Conservation (phyloP, 495 filamentous ascomycete genomes). For the Hypoxylon rickii region DNA sequence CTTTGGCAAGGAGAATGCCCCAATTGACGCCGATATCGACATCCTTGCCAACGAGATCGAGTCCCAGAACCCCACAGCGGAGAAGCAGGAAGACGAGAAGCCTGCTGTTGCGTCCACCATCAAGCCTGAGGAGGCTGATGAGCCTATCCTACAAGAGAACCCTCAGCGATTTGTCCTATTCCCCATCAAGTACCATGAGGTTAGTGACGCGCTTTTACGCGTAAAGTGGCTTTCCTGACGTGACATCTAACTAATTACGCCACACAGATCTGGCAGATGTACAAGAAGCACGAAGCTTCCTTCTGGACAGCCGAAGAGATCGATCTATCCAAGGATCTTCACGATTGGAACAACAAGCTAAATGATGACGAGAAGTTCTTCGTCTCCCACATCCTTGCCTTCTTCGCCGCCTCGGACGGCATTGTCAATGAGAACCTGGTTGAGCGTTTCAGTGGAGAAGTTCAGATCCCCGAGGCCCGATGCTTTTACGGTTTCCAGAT, state of each 20-base stretch:
- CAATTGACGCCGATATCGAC: constrained; percentile 60
- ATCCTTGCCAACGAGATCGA: constrained; percentile 60
- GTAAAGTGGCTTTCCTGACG: constrained; percentile 49
- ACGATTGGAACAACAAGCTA: constrained; percentile 98
- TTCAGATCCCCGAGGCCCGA: constrained; percentile 95
- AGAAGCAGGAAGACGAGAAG: constrained; percentile 54
- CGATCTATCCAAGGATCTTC: constrained; percentile 95
- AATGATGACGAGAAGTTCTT: constrained; percentile 98
- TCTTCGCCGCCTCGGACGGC: constrained; percentile 99
- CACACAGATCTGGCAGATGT: constrained; percentile 99
- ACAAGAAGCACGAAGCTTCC: constrained; percentile 99
- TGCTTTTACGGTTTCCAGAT: constrained; percentile 99
- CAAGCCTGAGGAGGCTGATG: constrained; percentile 74
- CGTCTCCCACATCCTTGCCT: constrained; percentile 96
- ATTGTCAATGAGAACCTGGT: constrained; percentile 99
- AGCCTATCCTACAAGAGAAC: constrained; percentile 95
- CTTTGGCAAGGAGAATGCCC: constrained; percentile 85
- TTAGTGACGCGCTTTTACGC: constrained; percentile 60
- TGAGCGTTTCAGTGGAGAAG: constrained; percentile 95
- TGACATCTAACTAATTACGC: constrained; percentile 53
- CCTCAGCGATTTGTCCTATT: constrained; percentile 96
- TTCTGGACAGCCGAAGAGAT: constrained; percentile 99
- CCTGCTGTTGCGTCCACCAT: constrained; percentile 61
- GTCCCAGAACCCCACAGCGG: constrained; percentile 46
- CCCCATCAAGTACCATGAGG: constrained; percentile 99